phyloP scores from a whole-genome alignment of 106 monocot genomes.

The Iris macrosiphon region DNA sequence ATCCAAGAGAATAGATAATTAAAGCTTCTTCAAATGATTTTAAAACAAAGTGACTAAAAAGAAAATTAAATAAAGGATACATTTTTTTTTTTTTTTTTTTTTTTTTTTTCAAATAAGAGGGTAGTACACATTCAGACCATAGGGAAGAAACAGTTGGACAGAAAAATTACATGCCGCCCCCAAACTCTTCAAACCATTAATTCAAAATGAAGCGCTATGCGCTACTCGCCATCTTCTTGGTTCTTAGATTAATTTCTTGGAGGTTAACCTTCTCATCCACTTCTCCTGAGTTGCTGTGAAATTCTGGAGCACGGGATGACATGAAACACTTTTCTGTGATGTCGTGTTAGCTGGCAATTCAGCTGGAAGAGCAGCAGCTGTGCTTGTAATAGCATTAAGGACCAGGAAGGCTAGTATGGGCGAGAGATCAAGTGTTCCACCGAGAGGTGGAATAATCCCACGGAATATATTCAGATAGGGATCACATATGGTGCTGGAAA shows the following conservation, averaged over 20 bases:
- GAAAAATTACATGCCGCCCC: too few species aligned
- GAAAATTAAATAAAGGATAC: too few species aligned
- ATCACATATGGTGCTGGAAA: constrained; percentile 84
- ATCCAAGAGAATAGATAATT: too few species aligned
- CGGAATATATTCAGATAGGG: constrained; percentile 97
- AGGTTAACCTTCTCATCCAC: constrained; percentile 63
- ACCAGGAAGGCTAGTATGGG: constrained; percentile 89
- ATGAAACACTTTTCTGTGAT: constrained; percentile 11
- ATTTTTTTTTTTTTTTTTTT: too few species aligned
- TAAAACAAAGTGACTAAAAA: too few species aligned
- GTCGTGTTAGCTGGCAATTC: constrained; percentile 75
- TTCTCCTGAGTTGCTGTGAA: constrained; percentile 51
- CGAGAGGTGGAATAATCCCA: constrained; percentile 84
- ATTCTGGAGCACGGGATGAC: constrained; percentile 8
- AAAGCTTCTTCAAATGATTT: too few species aligned
- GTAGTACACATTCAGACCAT: too few species aligned
- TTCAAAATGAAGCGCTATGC: too few species aligned
- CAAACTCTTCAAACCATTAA: too few species aligned
- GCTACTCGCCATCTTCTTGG: too few species aligned
- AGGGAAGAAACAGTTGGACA: too few species aligned
- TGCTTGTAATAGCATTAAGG: constrained; percentile 74
- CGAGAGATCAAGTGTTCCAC: constrained; percentile 83
- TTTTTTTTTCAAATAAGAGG: too few species aligned
- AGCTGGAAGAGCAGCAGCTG: constrained; percentile 91
- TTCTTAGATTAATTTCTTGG: constrained; percentile 14